These are phyloP conservation scores for Zymoseptoria pseudotritici DNA, from an alignment of 2,329 filamentous ascomycete genomes.

Conservation along the genomic window DNA sequence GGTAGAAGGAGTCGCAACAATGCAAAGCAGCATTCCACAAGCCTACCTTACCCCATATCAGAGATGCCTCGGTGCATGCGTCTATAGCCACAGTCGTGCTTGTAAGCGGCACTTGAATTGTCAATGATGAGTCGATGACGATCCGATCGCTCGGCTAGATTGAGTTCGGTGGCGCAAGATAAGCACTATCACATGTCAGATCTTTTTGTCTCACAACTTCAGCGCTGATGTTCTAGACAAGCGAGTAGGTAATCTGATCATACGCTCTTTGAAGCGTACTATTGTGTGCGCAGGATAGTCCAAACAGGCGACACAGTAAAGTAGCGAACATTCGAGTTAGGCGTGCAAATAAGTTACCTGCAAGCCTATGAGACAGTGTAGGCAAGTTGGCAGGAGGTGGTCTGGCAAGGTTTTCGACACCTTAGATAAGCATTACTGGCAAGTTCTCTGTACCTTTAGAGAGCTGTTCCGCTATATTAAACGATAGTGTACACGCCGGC, in stretches of 20 bases:
- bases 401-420: too few species aligned
- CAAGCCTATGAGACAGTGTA: neutral
- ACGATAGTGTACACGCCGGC: too few species aligned
- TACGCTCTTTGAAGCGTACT: too few species aligned
- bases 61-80: neutral
- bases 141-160: slow-evolving; percentile 1
- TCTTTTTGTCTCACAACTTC: too few species aligned
- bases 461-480: too few species aligned
- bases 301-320: neutral
- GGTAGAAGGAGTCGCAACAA: neutral
- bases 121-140: slow-evolving; percentile 1
- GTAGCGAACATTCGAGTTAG: neutral
- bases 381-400: neutral
- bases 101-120: neutral
- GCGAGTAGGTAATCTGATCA: too few species aligned
- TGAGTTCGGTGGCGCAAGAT: neutral
- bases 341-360: neutral
- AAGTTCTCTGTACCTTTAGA: too few species aligned
- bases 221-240: too few species aligned
- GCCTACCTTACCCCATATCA: neutral
- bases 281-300: neutral
- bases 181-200: neutral
- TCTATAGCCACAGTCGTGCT: neutral
- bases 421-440: too few species aligned
- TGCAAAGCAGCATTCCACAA: neutral